Conservation (phyloP, 169 alveolate genomes). For the Eimeria sp. region DNA sequence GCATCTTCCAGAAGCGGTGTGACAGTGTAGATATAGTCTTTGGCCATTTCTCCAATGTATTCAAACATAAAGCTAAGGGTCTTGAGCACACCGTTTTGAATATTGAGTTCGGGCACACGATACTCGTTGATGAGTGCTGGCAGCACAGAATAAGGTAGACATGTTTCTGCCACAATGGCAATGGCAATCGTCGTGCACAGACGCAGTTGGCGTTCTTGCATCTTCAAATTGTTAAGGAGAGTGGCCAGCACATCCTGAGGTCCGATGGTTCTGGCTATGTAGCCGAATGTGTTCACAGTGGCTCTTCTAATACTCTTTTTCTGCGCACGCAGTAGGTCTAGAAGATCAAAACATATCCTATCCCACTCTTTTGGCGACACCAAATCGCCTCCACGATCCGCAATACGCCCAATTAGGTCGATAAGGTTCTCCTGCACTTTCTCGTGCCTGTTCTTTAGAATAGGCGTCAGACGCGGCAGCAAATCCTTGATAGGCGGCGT, state of each 20-base stretch:
- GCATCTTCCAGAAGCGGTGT: slow-evolving; percentile 99
- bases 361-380: slow-evolving; percentile 99
- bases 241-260: slow-evolving; percentile 99
- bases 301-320: slow-evolving; percentile 98
- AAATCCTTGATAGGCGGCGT: slow-evolving; percentile 99
- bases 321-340: slow-evolving; percentile 98
- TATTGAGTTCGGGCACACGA: slow-evolving; percentile 99
- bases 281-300: slow-evolving; percentile 99
- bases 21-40: slow-evolving; percentile 98
- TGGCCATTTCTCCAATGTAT: slow-evolving; percentile 95
- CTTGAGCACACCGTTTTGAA: slow-evolving; percentile 99
- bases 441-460: slow-evolving; percentile 99
- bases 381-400: slow-evolving; percentile 99
- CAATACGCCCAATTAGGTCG: slow-evolving; percentile 99
- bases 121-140: slow-evolving; percentile 99
- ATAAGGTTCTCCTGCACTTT: slow-evolving; percentile 95
- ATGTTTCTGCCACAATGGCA: slow-evolving; percentile 99
- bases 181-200: slow-evolving; percentile 90
- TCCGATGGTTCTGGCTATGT: slow-evolving; percentile 99
- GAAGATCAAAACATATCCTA: slow-evolving; percentile 99
- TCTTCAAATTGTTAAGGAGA: slow-evolving; percentile 93
- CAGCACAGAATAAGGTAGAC: slow-evolving; percentile 99
- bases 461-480: slow-evolving; percentile 99
- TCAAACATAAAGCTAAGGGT: slow-evolving; percentile 99
- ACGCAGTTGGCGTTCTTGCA: slow-evolving; percentile 99